Conservation (phyloP, 202 grass and related monocot genomes). For the Schoenoplectus tabernaemontani region DNA sequence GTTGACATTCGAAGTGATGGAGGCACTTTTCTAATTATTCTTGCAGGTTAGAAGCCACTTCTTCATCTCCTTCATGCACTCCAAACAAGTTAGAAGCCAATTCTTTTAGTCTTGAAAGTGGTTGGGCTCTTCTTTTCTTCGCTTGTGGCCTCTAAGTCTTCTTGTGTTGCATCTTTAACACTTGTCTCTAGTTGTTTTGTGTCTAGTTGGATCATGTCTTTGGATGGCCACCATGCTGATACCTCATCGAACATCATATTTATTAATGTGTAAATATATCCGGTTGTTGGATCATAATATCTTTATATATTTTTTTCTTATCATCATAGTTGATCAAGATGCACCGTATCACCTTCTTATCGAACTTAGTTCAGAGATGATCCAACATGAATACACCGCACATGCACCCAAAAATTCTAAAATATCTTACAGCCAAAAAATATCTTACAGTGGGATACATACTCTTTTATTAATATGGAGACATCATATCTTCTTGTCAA, state of each 20-base stretch:
- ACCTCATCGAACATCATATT: constrained; percentile 25
- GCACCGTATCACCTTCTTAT: neutral
- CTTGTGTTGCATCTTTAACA: neutral
- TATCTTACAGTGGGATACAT: no score
- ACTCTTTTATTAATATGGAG: neutral
- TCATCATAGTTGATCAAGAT: constrained; percentile 21
- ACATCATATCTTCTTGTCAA: neutral
- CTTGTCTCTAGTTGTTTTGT: neutral
- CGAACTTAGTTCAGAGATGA: constrained; percentile 3
- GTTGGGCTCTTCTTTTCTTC: neutral
- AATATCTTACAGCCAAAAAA: neutral
- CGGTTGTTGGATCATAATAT: constrained; percentile 10
- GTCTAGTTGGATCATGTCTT: neutral
- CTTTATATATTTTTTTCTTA: constrained; percentile 6
- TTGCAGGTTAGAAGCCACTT: neutral
- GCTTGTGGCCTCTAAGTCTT: neutral
- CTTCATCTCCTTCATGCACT: neutral
- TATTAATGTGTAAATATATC: neutral
- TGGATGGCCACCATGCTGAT: neutral
- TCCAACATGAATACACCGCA: constrained; percentile 1
- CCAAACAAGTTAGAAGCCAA: neutral
- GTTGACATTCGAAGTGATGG: neutral
- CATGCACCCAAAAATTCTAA: neutral
- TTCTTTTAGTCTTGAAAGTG: neutral
- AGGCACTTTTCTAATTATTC: neutral